A percentile compares a stretch with the other conserved stretches of the same genome.
Evolutionary conservation across 2,329 filamentous ascomycete genomes (phyloP).

Genomic region (Phialocephala subalpina): DNA sequence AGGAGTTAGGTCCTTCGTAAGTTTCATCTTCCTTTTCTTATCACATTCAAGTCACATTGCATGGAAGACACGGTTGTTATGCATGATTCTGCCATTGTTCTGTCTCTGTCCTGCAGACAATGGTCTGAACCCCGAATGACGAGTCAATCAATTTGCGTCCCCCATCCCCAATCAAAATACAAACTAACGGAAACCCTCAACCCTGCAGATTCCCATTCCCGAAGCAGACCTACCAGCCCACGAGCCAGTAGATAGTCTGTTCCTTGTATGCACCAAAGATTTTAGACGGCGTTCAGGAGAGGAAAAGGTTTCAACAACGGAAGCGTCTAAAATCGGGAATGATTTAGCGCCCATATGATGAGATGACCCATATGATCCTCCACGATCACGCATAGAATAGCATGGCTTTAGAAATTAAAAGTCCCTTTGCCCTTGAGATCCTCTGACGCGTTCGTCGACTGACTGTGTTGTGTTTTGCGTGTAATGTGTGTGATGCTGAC

Average conservation of each 20-base stretch:
- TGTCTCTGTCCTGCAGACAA: slow-evolving; percentile 13
- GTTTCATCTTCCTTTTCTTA: slow-evolving; percentile 49
- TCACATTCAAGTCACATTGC: slow-evolving; percentile 8
- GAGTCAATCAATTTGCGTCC: slow-evolving; percentile 12
- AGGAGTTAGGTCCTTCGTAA: slow-evolving; percentile 95
- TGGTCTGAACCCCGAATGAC: slow-evolving; percentile 9
- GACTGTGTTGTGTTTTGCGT: neutral
- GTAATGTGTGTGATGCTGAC: slow-evolving; percentile 10
- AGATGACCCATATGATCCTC: slow-evolving; percentile 45
- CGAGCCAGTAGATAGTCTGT: slow-evolving; percentile 40
- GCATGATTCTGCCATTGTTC: slow-evolving; percentile 15
- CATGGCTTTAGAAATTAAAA: slow-evolving; percentile 35
- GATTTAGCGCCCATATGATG: slow-evolving; percentile 38
- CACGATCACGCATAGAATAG: slow-evolving; percentile 45
- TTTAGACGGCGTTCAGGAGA: slow-evolving; percentile 53
- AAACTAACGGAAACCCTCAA: slow-evolving; percentile 35
- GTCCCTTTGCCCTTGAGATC: slow-evolving; percentile 20
- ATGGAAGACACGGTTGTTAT: neutral
- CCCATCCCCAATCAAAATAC: slow-evolving; percentile 17
- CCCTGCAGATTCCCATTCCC: slow-evolving; percentile 76
- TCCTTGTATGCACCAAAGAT: slow-evolving; percentile 46
- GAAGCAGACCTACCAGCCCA: slow-evolving; percentile 76
- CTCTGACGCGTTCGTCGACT: neutral
- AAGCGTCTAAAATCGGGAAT: slow-evolving; percentile 42
- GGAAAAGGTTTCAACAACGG: slow-evolving; percentile 64